Evolutionary conservation across 1,139 yeast genomes (phyloP), one percentile per base, ranked within the genome.

Genomic region (Protomyces inundatus): DNA sequence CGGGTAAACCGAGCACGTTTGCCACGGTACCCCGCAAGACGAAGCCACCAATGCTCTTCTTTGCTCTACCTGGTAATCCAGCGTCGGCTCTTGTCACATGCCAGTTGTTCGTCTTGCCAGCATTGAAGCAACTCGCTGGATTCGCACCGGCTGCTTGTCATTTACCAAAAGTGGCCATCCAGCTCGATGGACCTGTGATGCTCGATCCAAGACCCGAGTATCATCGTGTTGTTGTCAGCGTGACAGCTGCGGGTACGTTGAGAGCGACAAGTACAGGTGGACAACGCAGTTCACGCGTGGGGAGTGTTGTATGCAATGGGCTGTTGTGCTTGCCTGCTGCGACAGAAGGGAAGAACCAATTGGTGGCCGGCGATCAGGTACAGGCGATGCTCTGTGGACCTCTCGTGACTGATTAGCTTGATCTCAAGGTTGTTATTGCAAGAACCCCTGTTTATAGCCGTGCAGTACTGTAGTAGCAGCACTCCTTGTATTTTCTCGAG

Each of bases 1-100:
- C 84, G 0, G 84, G 84, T 0, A 81, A 81, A 66, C 84, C 84
- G 1, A 78, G 82, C 1, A 81, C 84, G 0, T 81, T 80, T 72
- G 84, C 83, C 0, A 80, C 83, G 0, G 34, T 55, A 6, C 64
- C 64, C 6, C 33, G 68, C 59, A 40, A 71, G 39, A 71, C 69
- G 45, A 23, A 23, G 23, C 23, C 23, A 2, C 23, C 23, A 2
- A 23, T 23, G 23, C 70, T 74, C 6, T 74, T 81, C 1, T 79
- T 81, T 71, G 83, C 81, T 0, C 73, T 81, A 1, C 84, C 84
- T 0, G 84, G 84, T 0, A 81, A 81, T 67, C 84, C 84, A 5
- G 84, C 82, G 0, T 79, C 82, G 2, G 82, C 82, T 0, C 71
- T 76, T 4, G 84, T 81, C 1, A 79, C 82, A 34, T 73, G 76